A percentile compares a stretch with the other conserved stretches of the same genome.
phyloP scores from a whole-genome alignment of 257 asterid species.

The Nicotiana obtusifolia region DNA sequence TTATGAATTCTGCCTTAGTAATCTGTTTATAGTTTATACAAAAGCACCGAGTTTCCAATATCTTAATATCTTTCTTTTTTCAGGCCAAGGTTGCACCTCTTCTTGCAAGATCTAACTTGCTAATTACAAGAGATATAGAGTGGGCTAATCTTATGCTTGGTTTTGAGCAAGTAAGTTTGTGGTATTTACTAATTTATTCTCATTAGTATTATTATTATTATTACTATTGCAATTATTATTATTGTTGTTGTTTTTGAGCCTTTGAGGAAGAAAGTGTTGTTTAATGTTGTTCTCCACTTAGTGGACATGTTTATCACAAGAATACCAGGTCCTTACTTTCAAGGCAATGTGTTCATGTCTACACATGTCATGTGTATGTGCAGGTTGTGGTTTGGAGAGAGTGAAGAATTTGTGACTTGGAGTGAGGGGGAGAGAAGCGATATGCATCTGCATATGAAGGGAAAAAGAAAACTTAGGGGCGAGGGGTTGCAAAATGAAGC shows the following conservation, averaged over 20 bases:
- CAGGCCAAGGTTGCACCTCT: constrained; percentile 83
- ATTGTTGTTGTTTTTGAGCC: background rate
- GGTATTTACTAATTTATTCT: constrained; percentile 10
- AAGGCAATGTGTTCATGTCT: background rate
- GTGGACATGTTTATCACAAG: background rate
- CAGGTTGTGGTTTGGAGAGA: background rate
- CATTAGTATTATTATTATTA: background rate
- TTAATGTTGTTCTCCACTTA: background rate
- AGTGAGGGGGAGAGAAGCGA: background rate
- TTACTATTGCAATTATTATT: background rate
- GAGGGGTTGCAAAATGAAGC: background rate
- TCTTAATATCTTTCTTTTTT: constrained; percentile 18
- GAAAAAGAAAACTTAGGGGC: background rate
- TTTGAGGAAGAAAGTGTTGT: background rate
- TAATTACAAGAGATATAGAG: constrained; percentile 96
- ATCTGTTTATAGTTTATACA: background rate
- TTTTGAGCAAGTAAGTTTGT: constrained; percentile 78
- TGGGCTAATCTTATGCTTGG: constrained; percentile 93
- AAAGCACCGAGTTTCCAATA: background rate
- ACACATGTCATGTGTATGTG: background rate
- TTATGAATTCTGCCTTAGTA: background rate
- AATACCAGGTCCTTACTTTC: background rate
- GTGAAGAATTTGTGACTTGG: background rate
- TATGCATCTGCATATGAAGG: background rate
- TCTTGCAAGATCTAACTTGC: constrained; percentile 93